A percentile compares a stretch with the other conserved stretches of the same genome.
These are phyloP conservation scores for Cytospora leucostoma DNA, from an alignment of 2,329 filamentous ascomycete species.

Conservation along the genomic window DNA sequence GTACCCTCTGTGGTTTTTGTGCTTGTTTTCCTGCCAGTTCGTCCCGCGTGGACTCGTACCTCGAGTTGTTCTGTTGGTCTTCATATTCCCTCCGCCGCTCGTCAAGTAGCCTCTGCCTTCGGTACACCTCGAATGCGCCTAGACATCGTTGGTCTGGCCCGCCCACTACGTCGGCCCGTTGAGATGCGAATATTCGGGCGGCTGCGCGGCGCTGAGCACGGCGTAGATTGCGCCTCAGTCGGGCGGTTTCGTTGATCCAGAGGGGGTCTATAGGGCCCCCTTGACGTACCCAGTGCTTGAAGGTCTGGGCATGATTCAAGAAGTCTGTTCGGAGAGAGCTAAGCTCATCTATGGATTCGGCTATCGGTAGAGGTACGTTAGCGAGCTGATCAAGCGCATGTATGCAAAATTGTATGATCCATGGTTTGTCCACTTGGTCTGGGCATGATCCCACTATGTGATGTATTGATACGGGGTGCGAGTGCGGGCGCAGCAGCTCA, in stretches of 20 bases:
- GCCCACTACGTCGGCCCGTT: constrained; percentile 46
- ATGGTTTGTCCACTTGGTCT: background rate
- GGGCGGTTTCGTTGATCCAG: constrained; percentile 56
- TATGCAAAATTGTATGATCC: background rate
- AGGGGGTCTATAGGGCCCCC: constrained; percentile 57
- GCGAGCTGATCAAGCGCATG: constrained; percentile 30
- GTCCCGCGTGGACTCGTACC: constrained; percentile 25
- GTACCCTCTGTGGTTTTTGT: constrained; percentile 13
- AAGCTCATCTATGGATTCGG: constrained; percentile 55
- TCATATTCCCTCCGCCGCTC: constrained; percentile 39
- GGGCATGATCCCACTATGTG: background rate
- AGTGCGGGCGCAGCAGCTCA: constrained; percentile 8
- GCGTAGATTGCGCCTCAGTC: constrained; percentile 54
- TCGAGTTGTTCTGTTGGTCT: constrained; percentile 36
- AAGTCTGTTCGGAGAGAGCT: constrained; percentile 48
- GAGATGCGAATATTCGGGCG: constrained; percentile 55
- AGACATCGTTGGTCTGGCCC: constrained; percentile 47
- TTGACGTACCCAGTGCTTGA: constrained; percentile 56
- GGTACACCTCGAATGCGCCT: constrained; percentile 56
- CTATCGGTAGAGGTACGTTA: constrained; percentile 36
- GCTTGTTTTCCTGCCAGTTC: constrained; percentile 30
- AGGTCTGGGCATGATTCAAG: constrained; percentile 49
- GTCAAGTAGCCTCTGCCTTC: constrained; percentile 45
- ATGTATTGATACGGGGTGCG: constrained; percentile 1
- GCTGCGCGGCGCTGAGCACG: constrained; percentile 60